These are phyloP conservation scores for Phialocephala sp. DNA, from an alignment of 2,329 filamentous ascomycete species.

Conservation along the genomic window DNA sequence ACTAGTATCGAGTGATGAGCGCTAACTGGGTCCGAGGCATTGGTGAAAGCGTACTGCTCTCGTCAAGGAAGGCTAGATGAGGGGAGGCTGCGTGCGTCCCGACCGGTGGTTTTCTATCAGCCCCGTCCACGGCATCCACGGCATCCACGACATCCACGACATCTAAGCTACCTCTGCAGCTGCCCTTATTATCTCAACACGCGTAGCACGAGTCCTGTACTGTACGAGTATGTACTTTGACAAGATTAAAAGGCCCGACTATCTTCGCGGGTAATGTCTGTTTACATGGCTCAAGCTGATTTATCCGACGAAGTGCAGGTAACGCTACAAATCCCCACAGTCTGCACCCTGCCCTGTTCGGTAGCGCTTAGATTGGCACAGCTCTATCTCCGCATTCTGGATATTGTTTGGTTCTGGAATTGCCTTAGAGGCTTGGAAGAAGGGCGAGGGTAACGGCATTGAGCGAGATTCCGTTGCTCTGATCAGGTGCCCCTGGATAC, in stretches of 20 bases:
- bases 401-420: constrained; percentile 17
- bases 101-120: neutral
- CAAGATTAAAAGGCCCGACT: constrained; percentile 10
- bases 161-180: too few species aligned
- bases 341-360: constrained; percentile 6
- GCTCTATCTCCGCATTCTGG: constrained; percentile 17
- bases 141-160: neutral
- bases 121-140: neutral
- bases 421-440: neutral
- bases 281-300: constrained; percentile 5
- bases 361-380: constrained; percentile 16
- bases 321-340: constrained; percentile 12
- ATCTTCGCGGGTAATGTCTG: constrained; percentile 3
- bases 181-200: neutral
- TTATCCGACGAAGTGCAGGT: constrained; percentile 2
- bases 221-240: neutral
- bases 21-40: constrained; percentile 4
- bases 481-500: constrained; percentile 7
- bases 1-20: constrained; percentile 7
- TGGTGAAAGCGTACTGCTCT: neutral
- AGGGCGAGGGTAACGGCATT: constrained; percentile 16
- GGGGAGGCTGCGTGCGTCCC: neutral
- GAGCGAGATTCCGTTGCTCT: neutral
- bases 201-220: neutral
- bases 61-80: neutral